phyloP scores from a whole-genome alignment of 1,139 yeast species.

The Zygosaccharomyces pseudobailii region DNA sequence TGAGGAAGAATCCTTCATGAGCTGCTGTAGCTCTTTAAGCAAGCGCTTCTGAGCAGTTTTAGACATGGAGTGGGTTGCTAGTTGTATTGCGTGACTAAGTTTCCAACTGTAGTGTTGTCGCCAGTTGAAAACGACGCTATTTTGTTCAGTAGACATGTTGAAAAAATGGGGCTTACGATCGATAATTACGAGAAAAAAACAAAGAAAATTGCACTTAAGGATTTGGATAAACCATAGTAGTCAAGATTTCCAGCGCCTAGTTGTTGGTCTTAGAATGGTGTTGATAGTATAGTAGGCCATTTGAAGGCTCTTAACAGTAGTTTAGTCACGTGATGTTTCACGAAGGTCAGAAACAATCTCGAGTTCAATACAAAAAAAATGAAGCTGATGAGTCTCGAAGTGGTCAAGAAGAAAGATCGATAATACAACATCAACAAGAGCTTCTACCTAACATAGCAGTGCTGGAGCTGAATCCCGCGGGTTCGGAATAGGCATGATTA shows the following conservation, averaged over 20 bases:
- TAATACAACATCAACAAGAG: not conserved
- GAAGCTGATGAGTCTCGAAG: slow-evolving; percentile 1
- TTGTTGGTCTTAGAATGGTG: not conserved
- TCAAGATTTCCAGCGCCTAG: not conserved
- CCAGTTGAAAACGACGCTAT: not conserved
- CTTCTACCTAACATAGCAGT: not conserved
- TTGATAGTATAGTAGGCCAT: not conserved
- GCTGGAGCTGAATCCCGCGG: not conserved
- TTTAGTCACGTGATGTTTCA: not conserved
- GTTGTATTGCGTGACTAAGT: not conserved
- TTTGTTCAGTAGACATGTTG: not conserved
- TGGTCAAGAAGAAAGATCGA: not conserved
- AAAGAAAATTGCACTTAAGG: not conserved
- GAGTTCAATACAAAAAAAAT: not conserved
- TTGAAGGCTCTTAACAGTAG: too few relatives aligned
- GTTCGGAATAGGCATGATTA: slow-evolving; percentile 50
- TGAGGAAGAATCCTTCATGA: slow-evolving; percentile 82
- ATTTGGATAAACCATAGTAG: too few relatives aligned
- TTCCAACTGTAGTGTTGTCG: not conserved
- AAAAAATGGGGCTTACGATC: not conserved
- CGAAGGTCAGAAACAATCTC: not conserved
- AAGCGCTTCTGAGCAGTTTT: slow-evolving; percentile 80
- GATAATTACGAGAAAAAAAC: not conserved
- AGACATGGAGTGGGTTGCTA: slow-evolving; percentile 20
- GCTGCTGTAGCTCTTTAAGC: slow-evolving; percentile 82